Percentiles rank a stretch among this genome's conserved stretches.
Evolutionary conservation across 345 rosid species (phyloP).

Genomic region (Euphorbia pulcherrima): DNA sequence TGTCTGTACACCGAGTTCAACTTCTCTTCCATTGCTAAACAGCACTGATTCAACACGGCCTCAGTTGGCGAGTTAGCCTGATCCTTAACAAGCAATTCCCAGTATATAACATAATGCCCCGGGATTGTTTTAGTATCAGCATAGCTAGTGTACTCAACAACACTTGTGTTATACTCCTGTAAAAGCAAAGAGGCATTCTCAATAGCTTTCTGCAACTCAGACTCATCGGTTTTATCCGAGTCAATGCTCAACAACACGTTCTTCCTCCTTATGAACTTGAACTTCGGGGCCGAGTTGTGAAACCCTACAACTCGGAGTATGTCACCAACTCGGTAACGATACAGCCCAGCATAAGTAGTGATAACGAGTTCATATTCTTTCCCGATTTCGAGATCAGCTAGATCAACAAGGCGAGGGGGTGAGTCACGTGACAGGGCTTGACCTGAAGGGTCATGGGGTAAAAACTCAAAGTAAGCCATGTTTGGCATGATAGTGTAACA

Average conservation of each 20-base stretch:
- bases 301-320: constrained; percentile 86
- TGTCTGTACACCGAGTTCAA: constrained; percentile 90
- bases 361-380: constrained; percentile 88
- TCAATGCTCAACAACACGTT: constrained; percentile 88
- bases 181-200: constrained; percentile 60
- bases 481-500: constrained; percentile 90
- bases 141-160: constrained; percentile 89
- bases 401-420: constrained; percentile 52
- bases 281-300: constrained; percentile 88
- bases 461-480: constrained; percentile 93
- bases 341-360: constrained; percentile 81
- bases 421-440: constrained; percentile 28
- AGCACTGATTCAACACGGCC: constrained; percentile 52
- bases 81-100: constrained; percentile 68
- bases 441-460: constrained; percentile 50
- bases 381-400: constrained; percentile 70
- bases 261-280: constrained; percentile 76
- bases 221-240: constrained; percentile 87
- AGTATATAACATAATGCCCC: constrained; percentile 86
- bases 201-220: constrained; percentile 75
- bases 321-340: constrained; percentile 88
- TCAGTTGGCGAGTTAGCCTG: constrained; percentile 38
- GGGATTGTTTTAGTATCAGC: constrained; percentile 77
- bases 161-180: constrained; percentile 49
- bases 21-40: constrained; percentile 82